These are phyloP conservation scores for Gracilariopsis chorda DNA, from an alignment of 23 red algal genomes.

Conservation along the genomic window DNA sequence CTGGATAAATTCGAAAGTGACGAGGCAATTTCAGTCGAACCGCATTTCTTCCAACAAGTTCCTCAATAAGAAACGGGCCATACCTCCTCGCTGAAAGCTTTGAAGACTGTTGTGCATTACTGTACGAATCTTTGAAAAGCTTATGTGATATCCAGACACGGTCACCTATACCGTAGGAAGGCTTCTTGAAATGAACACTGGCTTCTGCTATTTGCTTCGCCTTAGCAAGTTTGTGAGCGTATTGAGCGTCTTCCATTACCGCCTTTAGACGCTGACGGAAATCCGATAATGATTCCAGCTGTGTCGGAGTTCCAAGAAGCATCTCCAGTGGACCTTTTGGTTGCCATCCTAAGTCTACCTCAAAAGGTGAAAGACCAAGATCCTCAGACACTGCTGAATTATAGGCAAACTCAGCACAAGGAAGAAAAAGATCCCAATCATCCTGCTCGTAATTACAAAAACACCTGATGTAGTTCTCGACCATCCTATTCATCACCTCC, in stretches of 20 bases:
- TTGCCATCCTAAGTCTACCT: constrained; percentile 9
- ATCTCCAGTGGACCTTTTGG: background rate
- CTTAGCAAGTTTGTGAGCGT: background rate
- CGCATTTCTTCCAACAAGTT: background rate
- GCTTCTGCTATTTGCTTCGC: background rate
- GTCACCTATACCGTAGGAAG: background rate
- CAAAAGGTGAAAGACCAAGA: background rate
- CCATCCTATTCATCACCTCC: background rate
- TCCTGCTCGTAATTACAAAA: constrained; percentile 5
- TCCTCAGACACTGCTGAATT: background rate
- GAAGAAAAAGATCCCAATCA: constrained; percentile 2
- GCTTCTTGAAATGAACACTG: background rate
- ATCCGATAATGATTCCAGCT: background rate
- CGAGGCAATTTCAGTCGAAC: background rate
- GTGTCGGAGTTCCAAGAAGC: background rate
- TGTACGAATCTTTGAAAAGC: background rate
- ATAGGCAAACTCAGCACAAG: constrained; percentile 2
- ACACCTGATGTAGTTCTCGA: too few relatives aligned
- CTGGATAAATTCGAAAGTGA: background rate
- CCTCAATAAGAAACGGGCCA: background rate
- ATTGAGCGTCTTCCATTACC: too few relatives aligned
- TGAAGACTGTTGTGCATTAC: background rate
- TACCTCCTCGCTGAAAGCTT: background rate
- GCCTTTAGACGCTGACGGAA: background rate
- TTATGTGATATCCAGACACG: background rate